These are phyloP conservation scores for Singerocomus inundabilis DNA, from an alignment of 1,284 basidiomycete genomes.

Conservation along the genomic window DNA sequence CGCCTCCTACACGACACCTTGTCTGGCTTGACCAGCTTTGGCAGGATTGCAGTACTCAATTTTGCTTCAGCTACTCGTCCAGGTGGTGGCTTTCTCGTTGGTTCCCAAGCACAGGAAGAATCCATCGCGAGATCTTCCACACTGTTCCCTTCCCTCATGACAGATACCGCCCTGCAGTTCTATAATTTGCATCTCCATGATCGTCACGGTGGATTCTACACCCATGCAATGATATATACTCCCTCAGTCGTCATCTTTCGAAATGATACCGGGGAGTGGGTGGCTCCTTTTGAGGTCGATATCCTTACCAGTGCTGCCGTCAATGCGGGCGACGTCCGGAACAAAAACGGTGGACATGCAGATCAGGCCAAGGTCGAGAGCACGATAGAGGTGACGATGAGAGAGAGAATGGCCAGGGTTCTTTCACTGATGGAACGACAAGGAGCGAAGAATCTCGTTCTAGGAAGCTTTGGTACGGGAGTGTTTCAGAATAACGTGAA, in stretches of 20 bases:
- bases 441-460: slow-evolving; percentile 54
- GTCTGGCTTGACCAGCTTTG: slow-evolving; percentile 20
- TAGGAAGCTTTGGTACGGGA: slow-evolving; percentile 74
- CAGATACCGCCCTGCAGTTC: slow-evolving; percentile 50
- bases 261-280: slow-evolving; percentile 53
- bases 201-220: slow-evolving; percentile 53
- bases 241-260: slow-evolving; percentile 56
- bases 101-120: slow-evolving; percentile 72
- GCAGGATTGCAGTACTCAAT: slow-evolving; percentile 58
- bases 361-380: slow-evolving; percentile 41
- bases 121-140: slow-evolving; percentile 68
- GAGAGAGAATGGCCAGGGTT: slow-evolving; percentile 65
- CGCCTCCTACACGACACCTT: slow-evolving; percentile 27
- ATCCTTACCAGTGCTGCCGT: slow-evolving; percentile 67
- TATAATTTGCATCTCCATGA: slow-evolving; percentile 55
- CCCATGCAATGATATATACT: slow-evolving; percentile 68
- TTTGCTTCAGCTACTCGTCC: slow-evolving; percentile 70
- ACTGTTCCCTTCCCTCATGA: slow-evolving; percentile 57
- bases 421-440: slow-evolving; percentile 61
- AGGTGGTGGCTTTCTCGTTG: slow-evolving; percentile 65
- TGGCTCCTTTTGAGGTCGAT: slow-evolving; percentile 54
- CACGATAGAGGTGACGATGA: slow-evolving; percentile 56
- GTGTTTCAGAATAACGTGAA: slow-evolving; percentile 63
- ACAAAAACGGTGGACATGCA: slow-evolving; percentile 28
- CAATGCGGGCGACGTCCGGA: slow-evolving; percentile 59